Evolutionary conservation across 345 rosid species (phyloP).

Genomic region (Euphorbia pulcherrima): DNA sequence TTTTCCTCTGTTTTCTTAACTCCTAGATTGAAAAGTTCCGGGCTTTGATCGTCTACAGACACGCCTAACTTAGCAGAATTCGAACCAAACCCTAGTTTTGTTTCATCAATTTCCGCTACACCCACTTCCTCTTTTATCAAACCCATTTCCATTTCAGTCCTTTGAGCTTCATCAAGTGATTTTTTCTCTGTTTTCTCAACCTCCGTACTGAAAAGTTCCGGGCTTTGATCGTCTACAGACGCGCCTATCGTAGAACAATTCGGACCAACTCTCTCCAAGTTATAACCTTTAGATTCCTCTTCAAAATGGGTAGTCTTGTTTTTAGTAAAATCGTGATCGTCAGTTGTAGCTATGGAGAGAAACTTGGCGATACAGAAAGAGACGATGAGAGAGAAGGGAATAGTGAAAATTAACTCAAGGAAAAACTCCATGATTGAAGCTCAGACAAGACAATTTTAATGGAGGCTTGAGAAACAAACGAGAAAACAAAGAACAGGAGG

Average conservation of each 20-base stretch:
- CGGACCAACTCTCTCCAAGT: slow-evolving; percentile 10
- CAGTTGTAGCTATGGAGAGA: slow-evolving; percentile 10
- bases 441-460: too few species aligned
- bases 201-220: neutral
- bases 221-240: neutral
- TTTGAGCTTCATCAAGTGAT: neutral
- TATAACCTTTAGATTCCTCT: neutral
- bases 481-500: neutral
- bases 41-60: neutral
- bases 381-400: slow-evolving; percentile 21
- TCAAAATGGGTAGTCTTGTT: slow-evolving; percentile 1
- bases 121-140: slow-evolving; percentile 5
- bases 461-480: neutral
- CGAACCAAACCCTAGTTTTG: slow-evolving; percentile 20
- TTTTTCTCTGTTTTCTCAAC: neutral
- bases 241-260: slow-evolving; percentile 15
- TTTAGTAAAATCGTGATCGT: neutral
- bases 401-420: slow-evolving; percentile 18
- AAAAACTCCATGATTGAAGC: slow-evolving; percentile 24
- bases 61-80: slow-evolving; percentile 16
- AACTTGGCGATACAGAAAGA: slow-evolving; percentile 26
- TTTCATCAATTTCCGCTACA: neutral
- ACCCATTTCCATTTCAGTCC: slow-evolving; percentile 11
- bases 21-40: neutral
- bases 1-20: neutral